Base-by-base conservation (phyloP, 2,329 filamentous ascomycete species). In the Kalmusia sp. region DNA sequence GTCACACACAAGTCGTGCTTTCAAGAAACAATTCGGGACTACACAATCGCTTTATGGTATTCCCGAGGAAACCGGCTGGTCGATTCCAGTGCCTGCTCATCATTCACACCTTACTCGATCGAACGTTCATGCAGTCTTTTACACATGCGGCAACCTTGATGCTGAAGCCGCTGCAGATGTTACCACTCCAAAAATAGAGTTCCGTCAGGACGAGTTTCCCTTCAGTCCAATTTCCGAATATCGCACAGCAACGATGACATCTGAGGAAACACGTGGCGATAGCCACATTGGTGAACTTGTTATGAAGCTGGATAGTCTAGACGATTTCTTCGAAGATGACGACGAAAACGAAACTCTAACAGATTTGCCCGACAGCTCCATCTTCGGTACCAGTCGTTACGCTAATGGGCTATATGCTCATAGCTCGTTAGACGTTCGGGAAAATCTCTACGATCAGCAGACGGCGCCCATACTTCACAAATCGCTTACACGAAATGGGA, bases 1-100 rank as follows among this genome's bases (percentile, higher is more conserved):
- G 11, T 88, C 90, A 1, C 92, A 92, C 2, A 95, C 92, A 0
- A 80, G 73, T 49, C 89, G 90, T 63, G 87, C 89, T 0, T 89
- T 95, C 44, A 88, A 91, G 43, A 98, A 97, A 71, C 93, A 98
- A 75, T 98, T 96, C 64, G 93, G 96, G 69, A 88, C 91, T 19
- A 96, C 92, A 0, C 90, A 96, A 71, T 97, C 92, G 67, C 78
- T 99, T 28, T 99, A 98, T 71, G 96, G 96, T 24, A 98, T 99
- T 53, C 95, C 95, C 0, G 93, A 98, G 70, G 88, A 92, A 19
- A 95, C 91, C 14, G 95, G 95, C 2, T 99, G 95, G 95, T 95
- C 95, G 0, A 92, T 99, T 38, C 93, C 95, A 0, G 86, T 96
- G 71, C 95, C 95, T 14, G 93, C 93, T 0, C 89, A 90, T 51